phyloP scores from a whole-genome alignment of 192 early-diverging fungal genomes.

The Haplosporangium gracile region DNA sequence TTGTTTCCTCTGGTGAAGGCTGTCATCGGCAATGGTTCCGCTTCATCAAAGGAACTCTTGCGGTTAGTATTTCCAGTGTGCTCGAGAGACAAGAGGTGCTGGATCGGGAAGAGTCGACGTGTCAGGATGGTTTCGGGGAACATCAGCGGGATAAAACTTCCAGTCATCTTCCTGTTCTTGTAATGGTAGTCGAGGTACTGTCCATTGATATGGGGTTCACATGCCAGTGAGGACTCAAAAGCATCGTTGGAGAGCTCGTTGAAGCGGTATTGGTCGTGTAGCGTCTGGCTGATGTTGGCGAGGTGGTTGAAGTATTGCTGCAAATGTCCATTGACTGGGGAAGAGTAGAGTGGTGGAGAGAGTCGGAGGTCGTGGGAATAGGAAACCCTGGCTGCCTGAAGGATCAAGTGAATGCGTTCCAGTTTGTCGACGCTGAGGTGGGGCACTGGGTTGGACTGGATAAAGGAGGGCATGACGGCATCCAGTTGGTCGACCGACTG shows the following conservation, averaged over 20 bases:
- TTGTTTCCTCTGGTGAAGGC: neutral
- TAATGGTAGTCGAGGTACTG: slow-evolving; percentile 59
- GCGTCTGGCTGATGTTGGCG: slow-evolving; percentile 46
- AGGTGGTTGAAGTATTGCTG: slow-evolving; percentile 58
- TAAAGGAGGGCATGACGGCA: slow-evolving; percentile 52
- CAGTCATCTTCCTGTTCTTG: slow-evolving; percentile 51
- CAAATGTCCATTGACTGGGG: slow-evolving; percentile 18
- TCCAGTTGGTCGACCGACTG: slow-evolving; percentile 63
- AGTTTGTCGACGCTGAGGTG: slow-evolving; percentile 37
- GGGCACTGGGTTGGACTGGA: slow-evolving; percentile 12
- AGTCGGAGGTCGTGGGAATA: neutral
- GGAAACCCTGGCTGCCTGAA: neutral
- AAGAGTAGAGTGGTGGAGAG: neutral
- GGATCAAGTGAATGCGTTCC: slow-evolving; percentile 21
- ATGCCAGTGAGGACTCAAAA: slow-evolving; percentile 56
- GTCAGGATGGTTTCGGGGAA: slow-evolving; percentile 47
- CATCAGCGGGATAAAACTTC: slow-evolving; percentile 52
- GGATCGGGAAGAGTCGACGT: slow-evolving; percentile 44
- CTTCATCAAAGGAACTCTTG: slow-evolving; percentile 46
- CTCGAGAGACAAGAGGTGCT: slow-evolving; percentile 30
- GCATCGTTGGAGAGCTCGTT: slow-evolving; percentile 48
- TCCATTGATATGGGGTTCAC: slow-evolving; percentile 56
- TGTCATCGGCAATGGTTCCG: neutral
- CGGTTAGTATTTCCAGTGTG: slow-evolving; percentile 32
- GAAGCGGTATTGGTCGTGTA: slow-evolving; percentile 40